phyloP scores from a whole-genome alignment of 2,329 filamentous ascomycete genomes.

The Zasmidium citrigriseum region DNA sequence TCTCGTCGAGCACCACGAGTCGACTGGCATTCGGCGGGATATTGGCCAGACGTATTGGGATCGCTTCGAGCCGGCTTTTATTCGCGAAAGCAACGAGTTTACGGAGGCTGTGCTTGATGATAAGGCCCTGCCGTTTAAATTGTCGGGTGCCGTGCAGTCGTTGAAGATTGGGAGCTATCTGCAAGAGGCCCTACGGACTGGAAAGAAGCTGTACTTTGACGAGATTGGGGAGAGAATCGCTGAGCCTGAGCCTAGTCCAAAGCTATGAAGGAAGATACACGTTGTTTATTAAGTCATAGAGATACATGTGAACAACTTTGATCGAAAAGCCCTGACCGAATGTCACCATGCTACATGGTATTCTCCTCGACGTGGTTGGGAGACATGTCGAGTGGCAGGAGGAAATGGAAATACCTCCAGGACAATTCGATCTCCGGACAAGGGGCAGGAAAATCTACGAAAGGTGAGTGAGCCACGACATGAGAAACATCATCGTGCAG shows the following conservation, averaged over 20 bases:
- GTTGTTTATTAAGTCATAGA: too few species aligned
- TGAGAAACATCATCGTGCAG: too few species aligned
- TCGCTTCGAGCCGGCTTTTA: conserved; percentile 62
- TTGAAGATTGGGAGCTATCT: conserved; percentile 59
- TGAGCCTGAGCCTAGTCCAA: background rate
- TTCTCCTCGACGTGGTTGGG: too few species aligned
- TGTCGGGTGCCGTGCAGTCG: conserved; percentile 59
- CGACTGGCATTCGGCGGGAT: conserved; percentile 57
- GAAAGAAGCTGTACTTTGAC: conserved; percentile 56
- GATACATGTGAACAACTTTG: too few species aligned
- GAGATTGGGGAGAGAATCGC: conserved; percentile 38
- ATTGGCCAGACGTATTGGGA: conserved; percentile 63
- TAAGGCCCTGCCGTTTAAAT: conserved; percentile 55
- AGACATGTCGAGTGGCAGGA: too few species aligned
- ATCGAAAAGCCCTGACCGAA: too few species aligned
- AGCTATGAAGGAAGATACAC: too few species aligned
- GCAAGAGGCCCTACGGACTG: conserved; percentile 44
- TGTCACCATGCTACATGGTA: too few species aligned
- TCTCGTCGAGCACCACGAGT: conserved; percentile 57
- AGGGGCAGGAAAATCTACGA: too few species aligned
- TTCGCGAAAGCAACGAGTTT: conserved; percentile 63
- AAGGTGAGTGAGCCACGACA: too few species aligned
- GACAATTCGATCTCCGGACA: too few species aligned
- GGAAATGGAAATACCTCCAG: too few species aligned
- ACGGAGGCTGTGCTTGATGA: conserved; percentile 59